Evolutionary conservation across 805 yeast genomes (phyloP).

Genomic region (Schizosaccharomyces cryophilus): DNA sequence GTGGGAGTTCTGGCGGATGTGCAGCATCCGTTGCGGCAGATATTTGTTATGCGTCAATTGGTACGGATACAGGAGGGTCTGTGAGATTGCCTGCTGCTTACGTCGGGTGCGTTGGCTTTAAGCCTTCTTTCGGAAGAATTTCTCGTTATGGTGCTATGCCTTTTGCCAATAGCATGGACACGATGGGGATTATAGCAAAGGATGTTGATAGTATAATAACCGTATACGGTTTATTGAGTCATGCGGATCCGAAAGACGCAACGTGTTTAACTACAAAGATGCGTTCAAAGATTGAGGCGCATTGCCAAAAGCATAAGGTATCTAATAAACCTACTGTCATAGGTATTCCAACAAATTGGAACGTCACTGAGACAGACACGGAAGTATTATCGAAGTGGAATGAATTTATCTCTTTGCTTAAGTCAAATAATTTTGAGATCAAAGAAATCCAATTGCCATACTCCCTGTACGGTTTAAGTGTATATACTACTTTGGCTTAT

Average conservation of each 20-base stretch:
- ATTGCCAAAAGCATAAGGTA: slow-evolving; percentile 1
- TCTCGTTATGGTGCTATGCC: slow-evolving; percentile 83
- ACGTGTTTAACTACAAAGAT: slow-evolving; percentile 21
- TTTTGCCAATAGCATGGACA: slow-evolving; percentile 82
- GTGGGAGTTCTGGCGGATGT: slow-evolving; percentile 92
- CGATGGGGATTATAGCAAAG: slow-evolving; percentile 61
- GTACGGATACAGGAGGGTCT: slow-evolving; percentile 96
- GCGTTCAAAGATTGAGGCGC: slow-evolving; percentile 5
- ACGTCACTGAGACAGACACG: slow-evolving; percentile 28
- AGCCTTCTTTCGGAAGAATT: slow-evolving; percentile 78
- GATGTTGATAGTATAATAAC: slow-evolving; percentile 20
- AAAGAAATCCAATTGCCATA: slow-evolving; percentile 48
- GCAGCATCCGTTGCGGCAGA: slow-evolving; percentile 74
- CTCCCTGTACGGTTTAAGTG: slow-evolving; percentile 39
- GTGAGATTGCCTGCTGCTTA: slow-evolving; percentile 79
- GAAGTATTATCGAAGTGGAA: slow-evolving; percentile 26
- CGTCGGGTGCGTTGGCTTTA: slow-evolving; percentile 64
- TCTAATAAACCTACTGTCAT: slow-evolving; percentile 19
- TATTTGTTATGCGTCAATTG: slow-evolving; percentile 34
- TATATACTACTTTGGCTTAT: slow-evolving; percentile 70
- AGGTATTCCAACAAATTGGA: slow-evolving; percentile 54
- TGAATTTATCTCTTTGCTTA: slow-evolving; percentile 21
- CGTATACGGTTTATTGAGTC: slow-evolving; percentile 28
- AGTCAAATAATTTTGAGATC: slow-evolving; percentile 27
- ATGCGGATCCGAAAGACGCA: slow-evolving; percentile 52